phyloP scores from a whole-genome alignment of 2,329 filamentous ascomycete species.

The Microcera coccophila region DNA sequence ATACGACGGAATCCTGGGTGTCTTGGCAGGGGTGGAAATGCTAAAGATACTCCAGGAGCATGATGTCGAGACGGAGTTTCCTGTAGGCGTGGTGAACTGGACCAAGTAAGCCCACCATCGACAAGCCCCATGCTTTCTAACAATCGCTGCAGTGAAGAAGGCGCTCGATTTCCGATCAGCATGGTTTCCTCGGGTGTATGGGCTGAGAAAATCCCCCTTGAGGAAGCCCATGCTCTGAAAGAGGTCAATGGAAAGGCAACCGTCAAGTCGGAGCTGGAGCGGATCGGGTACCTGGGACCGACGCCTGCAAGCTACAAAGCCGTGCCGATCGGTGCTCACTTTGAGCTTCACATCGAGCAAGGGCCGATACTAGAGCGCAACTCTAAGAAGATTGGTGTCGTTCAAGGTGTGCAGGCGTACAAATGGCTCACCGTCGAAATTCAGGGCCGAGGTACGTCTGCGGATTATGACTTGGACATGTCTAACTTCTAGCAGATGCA shows the following conservation, averaged over 20 bases:
- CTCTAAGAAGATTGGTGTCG: constrained; percentile 28
- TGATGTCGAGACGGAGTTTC: constrained; percentile 63
- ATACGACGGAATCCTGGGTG: constrained; percentile 74
- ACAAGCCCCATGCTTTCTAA: not conserved
- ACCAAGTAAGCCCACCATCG: constrained; percentile 52
- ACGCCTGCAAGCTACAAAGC: constrained; percentile 23
- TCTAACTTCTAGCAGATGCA: constrained; percentile 4
- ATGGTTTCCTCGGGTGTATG: constrained; percentile 78
- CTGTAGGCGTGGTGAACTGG: constrained; percentile 73
- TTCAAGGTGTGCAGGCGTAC: constrained; percentile 32
- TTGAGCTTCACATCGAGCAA: constrained; percentile 80
- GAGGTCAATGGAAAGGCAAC: constrained; percentile 36
- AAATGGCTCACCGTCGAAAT: constrained; percentile 31
- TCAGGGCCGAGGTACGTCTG: constrained; percentile 24
- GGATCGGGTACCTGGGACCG: constrained; percentile 65
- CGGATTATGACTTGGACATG: not conserved
- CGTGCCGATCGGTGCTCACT: constrained; percentile 68
- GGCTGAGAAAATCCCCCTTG: constrained; percentile 62
- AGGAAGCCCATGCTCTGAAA: constrained; percentile 61
- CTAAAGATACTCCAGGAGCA: constrained; percentile 62
- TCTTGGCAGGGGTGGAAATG: constrained; percentile 69
- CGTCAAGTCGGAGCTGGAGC: constrained; percentile 51
- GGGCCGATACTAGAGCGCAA: constrained; percentile 64
- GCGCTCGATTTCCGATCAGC: constrained; percentile 71
- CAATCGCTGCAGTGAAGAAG: constrained; percentile 67